These are phyloP conservation scores for Corchorus olitorius DNA, from an alignment of 345 rosid genomes.

Conservation along the genomic window DNA sequence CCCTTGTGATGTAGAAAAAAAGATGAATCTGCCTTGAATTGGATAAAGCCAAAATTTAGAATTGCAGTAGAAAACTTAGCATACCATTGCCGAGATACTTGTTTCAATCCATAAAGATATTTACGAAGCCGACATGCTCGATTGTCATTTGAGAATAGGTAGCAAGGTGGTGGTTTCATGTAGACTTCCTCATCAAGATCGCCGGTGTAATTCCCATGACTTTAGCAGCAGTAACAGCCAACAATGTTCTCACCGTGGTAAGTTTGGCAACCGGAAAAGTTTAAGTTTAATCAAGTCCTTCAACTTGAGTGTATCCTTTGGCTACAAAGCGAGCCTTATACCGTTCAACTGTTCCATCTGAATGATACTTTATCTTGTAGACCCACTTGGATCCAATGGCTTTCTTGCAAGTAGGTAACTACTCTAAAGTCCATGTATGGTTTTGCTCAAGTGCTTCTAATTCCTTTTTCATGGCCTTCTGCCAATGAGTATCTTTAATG, in stretches of 20 bases:
- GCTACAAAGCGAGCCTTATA: neutral
- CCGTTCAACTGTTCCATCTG: neutral
- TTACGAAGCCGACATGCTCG: neutral
- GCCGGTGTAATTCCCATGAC: neutral
- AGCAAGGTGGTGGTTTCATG: neutral
- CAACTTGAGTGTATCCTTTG: neutral
- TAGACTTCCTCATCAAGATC: neutral
- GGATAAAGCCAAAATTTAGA: neutral
- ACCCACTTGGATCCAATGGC: neutral
- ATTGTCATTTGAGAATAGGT: neutral
- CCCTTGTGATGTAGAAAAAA: neutral
- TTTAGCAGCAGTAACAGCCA: neutral
- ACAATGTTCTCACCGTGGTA: neutral
- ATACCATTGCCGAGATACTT: conserved; percentile 16
- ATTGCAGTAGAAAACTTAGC: conserved; percentile 9
- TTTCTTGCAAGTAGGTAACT: neutral
- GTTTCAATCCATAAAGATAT: neutral
- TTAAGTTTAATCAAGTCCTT: conserved; percentile 8
- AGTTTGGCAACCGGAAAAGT: neutral
- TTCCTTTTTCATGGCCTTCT: neutral
- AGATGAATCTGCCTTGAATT: neutral
- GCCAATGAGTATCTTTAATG: neutral
- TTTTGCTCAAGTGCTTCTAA: neutral
- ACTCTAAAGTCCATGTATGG: neutral
- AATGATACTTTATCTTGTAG: neutral